Conservation (phyloP, 2,329 filamentous ascomycete genomes). For the Fusarium sp. region DNA sequence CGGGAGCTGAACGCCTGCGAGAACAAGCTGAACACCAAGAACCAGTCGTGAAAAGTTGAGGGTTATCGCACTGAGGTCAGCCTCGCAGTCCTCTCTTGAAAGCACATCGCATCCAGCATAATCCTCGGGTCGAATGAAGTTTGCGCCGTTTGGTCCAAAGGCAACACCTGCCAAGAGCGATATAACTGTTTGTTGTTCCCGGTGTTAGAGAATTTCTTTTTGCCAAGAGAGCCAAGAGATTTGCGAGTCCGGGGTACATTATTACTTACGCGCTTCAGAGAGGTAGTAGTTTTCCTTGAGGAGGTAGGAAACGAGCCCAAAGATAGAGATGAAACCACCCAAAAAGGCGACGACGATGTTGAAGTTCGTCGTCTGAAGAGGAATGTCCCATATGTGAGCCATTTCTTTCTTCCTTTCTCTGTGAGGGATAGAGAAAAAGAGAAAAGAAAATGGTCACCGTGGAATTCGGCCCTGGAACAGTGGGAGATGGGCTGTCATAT, state of each 20-base stretch:
- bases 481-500: not conserved
- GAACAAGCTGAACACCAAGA: slow-evolving; percentile 88
- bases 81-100: slow-evolving; percentile 50
- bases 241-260: not conserved
- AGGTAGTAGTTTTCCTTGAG: slow-evolving; percentile 92
- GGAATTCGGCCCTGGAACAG: not conserved
- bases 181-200: slow-evolving; percentile 70
- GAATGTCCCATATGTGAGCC: slow-evolving; percentile 50
- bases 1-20: slow-evolving; percentile 89
- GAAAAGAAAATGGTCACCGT: not conserved
- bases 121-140: slow-evolving; percentile 79
- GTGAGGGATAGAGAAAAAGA: not conserved
- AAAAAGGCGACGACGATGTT: slow-evolving; percentile 85
- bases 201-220: too few relatives aligned
- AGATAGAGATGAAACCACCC: slow-evolving; percentile 90
- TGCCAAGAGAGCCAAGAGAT: slow-evolving; percentile 27
- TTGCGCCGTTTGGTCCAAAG: slow-evolving; percentile 82
- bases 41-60: slow-evolving; percentile 89
- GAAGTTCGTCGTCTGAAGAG: slow-evolving; percentile 77
- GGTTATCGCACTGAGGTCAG: slow-evolving; percentile 77
- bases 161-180: slow-evolving; percentile 82
- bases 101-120: slow-evolving; percentile 68
- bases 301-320: slow-evolving; percentile 89
- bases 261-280: slow-evolving; percentile 82
- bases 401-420: slow-evolving; percentile 4